Evolutionary conservation across 2,329 filamentous ascomycete species (phyloP).

Genomic region (Aurifilum marmelostoma): DNA sequence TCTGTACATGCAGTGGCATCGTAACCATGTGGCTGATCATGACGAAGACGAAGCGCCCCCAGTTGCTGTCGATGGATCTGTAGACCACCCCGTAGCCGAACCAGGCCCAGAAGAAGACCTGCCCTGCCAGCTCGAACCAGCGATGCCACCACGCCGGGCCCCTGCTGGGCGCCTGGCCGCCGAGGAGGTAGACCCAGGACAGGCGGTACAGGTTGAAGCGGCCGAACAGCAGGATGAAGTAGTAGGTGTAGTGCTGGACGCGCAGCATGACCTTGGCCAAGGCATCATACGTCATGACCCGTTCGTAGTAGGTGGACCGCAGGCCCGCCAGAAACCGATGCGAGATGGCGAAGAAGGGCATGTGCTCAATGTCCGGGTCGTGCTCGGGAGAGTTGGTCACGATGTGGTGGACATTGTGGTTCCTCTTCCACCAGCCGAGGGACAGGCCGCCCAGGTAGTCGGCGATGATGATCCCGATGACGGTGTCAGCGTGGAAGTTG

Average conservation of each 20-base stretch:
- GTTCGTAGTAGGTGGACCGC: constrained; percentile 81
- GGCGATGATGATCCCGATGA: constrained; percentile 87
- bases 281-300: constrained; percentile 76
- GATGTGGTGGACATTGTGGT: constrained; percentile 95
- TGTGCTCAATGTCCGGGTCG: constrained; percentile 91
- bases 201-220: constrained; percentile 86
- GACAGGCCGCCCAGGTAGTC: constrained; percentile 89
- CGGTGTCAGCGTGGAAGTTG: constrained; percentile 77
- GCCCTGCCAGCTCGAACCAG: constrained; percentile 76
- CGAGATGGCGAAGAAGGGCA: constrained; percentile 86
- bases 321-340: constrained; percentile 77
- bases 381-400: constrained; percentile 95
- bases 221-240: constrained; percentile 77
- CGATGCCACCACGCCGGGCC: constrained; percentile 83
- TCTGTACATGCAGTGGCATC: constrained; percentile 83
- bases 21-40: constrained; percentile 80
- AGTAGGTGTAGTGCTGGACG: constrained; percentile 83
- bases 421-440: constrained; percentile 95
- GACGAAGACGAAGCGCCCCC: constrained; percentile 73
- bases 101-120: constrained; percentile 83
- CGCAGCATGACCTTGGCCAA: constrained; percentile 71
- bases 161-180: constrained; percentile 70
- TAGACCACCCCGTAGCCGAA: constrained; percentile 85
- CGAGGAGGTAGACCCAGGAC: constrained; percentile 77
- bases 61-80: constrained; percentile 68